These are phyloP conservation scores for Fusarium cyanostomum DNA, from an alignment of 2,329 filamentous ascomycete genomes.

Conservation along the genomic window DNA sequence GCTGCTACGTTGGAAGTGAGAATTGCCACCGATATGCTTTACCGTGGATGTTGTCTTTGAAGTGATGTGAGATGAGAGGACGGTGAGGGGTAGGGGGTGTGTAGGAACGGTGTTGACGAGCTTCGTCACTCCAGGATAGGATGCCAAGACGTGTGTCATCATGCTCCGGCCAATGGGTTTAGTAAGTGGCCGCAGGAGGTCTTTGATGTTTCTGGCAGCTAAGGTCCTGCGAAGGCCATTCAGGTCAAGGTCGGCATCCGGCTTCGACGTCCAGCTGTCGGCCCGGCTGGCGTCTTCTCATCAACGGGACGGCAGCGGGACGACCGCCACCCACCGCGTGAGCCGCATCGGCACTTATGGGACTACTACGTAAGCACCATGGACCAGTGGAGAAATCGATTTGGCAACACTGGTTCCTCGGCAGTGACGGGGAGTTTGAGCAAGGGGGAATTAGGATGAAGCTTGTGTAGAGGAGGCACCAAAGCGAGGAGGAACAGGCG, in stretches of 20 bases:
- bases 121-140: too few species aligned
- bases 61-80: too few species aligned
- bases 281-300: neutral
- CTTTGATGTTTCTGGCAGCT: too few species aligned
- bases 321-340: neutral
- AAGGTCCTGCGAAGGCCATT: neutral
- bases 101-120: too few species aligned
- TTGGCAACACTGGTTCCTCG: slow-evolving; percentile 19
- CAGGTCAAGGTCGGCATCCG: too few species aligned
- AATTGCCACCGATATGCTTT: neutral
- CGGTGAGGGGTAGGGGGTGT: too few species aligned
- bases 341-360: slow-evolving; percentile 19
- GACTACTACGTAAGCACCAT: slow-evolving; percentile 1
- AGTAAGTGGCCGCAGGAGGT: too few species aligned
- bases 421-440: slow-evolving; percentile 12
- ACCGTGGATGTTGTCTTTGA: too few species aligned
- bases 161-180: too few species aligned
- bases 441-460: neutral
- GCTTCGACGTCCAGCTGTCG: neutral
- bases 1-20: neutral
- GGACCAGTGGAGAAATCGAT: slow-evolving; percentile 1
- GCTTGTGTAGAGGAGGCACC: slow-evolving; percentile 13
- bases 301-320: neutral
- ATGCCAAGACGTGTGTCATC: too few species aligned
- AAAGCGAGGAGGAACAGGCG: slow-evolving; percentile 2